Conservation (phyloP, 371 early-diverging fungal genomes). For the Funneliformis caledonium region DNA sequence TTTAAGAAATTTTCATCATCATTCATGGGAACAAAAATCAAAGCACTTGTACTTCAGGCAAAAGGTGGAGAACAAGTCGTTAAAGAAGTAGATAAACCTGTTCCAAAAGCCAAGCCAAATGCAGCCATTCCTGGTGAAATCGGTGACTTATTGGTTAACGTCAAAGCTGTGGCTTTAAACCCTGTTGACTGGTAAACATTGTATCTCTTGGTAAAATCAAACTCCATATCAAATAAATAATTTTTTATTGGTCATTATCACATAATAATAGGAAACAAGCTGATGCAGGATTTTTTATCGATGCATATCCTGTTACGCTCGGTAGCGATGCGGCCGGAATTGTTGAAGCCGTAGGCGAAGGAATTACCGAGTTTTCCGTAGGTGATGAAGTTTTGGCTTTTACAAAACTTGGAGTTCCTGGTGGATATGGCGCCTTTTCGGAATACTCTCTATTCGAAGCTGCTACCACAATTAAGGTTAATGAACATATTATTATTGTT, state of each 20-base stretch:
- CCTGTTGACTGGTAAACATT: conserved; percentile 1
- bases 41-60: conserved; percentile 23
- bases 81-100: conserved; percentile 27
- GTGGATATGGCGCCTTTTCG: conserved; percentile 23
- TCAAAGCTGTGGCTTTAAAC: conserved; percentile 39
- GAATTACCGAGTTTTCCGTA: conserved; percentile 27
- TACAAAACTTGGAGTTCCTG: not conserved
- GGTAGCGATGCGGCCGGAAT: conserved; percentile 38
- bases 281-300: not conserved
- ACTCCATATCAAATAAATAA: not conserved
- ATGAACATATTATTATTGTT: not conserved
- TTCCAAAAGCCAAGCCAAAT: not conserved
- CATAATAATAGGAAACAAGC: conserved; percentile 6
- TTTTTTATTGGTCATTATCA: not conserved
- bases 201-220: not conserved
- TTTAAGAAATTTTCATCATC: no score
- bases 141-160: conserved; percentile 26
- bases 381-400: conserved; percentile 35
- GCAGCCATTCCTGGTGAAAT: not conserved
- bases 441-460: conserved; percentile 18
- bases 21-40: conserved; percentile 35
- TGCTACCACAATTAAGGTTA: not conserved
- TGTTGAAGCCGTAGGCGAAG: conserved; percentile 34
- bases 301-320: conserved; percentile 23
- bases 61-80: conserved; percentile 5